These are phyloP conservation scores for Kwoniella newhampshirensis DNA, from an alignment of 768 basidiomycete species.

Conservation along the genomic window DNA sequence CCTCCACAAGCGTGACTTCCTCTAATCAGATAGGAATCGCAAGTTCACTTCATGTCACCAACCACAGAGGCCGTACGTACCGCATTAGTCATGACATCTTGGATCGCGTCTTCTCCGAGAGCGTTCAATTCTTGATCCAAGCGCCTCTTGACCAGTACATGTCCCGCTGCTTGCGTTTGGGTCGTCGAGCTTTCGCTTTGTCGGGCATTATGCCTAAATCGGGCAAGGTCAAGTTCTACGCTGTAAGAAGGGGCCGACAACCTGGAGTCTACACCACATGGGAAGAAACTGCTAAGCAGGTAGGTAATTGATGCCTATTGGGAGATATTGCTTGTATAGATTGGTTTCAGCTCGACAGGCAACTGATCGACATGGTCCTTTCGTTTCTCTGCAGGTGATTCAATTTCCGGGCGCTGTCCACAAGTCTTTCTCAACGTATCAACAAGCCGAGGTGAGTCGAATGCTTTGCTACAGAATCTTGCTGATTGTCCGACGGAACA, in stretches of 20 bases:
- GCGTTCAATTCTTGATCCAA: too few relatives aligned
- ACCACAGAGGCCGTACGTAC: too few relatives aligned
- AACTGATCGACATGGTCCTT: background rate
- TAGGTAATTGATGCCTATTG: constrained; percentile 2
- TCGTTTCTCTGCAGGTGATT: constrained; percentile 5
- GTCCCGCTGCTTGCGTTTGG: too few relatives aligned
- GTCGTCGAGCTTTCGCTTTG: too few relatives aligned
- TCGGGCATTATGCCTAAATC: constrained; percentile 12
- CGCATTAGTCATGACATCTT: too few relatives aligned
- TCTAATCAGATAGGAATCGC: too few relatives aligned
- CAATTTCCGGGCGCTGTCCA: constrained; percentile 35
- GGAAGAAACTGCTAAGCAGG: constrained; percentile 37
- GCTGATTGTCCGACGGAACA: background rate
- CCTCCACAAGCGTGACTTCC: too few relatives aligned
- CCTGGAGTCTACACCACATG: constrained; percentile 42
- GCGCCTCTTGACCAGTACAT: too few relatives aligned
- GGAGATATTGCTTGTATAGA: background rate
- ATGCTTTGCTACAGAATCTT: background rate
- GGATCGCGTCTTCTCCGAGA: too few relatives aligned
- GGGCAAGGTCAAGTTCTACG: constrained; percentile 29
- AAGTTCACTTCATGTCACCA: too few relatives aligned
- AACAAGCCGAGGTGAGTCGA: constrained; percentile 33
- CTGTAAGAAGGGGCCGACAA: constrained; percentile 29
- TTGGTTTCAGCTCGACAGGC: background rate
- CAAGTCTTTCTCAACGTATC: constrained; percentile 21